A percentile compares a stretch with the other conserved stretches of the same genome.
These are phyloP conservation scores for Calonectria montana DNA, from an alignment of 2,329 filamentous ascomycete species.

Conservation along the genomic window DNA sequence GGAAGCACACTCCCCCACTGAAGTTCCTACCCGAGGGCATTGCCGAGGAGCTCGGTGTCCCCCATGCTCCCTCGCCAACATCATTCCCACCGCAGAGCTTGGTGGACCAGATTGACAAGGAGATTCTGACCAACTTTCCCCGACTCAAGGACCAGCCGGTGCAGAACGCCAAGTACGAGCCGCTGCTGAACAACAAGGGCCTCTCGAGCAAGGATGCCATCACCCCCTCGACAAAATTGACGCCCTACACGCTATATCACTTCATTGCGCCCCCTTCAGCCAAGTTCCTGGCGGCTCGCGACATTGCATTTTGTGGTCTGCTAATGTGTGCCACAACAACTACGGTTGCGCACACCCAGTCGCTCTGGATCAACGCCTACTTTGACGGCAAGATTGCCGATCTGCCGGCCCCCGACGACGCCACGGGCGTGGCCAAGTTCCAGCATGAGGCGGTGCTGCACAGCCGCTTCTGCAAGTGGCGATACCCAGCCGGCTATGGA, in stretches of 20 bases:
- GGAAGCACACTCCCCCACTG: conserved; percentile 65
- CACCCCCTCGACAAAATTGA: conserved; percentile 37
- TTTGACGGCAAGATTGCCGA: conserved; percentile 53
- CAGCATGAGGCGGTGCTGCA: conserved; percentile 70
- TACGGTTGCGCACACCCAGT: conserved; percentile 59
- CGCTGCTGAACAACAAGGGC: conserved; percentile 54
- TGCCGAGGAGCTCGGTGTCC: conserved; percentile 60
- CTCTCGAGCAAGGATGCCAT: conserved; percentile 46
- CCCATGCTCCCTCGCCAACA: conserved; percentile 48
- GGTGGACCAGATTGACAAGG: conserved; percentile 58
- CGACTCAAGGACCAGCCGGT: conserved; percentile 63
- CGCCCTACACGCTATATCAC: conserved; percentile 55
- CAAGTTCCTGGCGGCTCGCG: conserved; percentile 47
- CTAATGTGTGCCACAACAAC: conserved; percentile 56
- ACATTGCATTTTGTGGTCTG: conserved; percentile 60
- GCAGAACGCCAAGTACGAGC: conserved; percentile 57
- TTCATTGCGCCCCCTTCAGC: conserved; percentile 58
- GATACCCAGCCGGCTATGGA: conserved; percentile 75
- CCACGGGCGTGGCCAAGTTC: conserved; percentile 53
- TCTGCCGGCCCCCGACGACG: conserved; percentile 32
- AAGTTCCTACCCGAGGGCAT: conserved; percentile 63
- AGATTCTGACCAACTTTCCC: conserved; percentile 66
- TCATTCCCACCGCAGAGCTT: conserved; percentile 43
- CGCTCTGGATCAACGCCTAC: conserved; percentile 74
- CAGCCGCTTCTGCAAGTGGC: conserved; percentile 76